A percentile compares a stretch with the other conserved stretches of the same genome.
phyloP scores from a whole-genome alignment of 164 flowering plant genomes.

The Warburgia ugandensis region DNA sequence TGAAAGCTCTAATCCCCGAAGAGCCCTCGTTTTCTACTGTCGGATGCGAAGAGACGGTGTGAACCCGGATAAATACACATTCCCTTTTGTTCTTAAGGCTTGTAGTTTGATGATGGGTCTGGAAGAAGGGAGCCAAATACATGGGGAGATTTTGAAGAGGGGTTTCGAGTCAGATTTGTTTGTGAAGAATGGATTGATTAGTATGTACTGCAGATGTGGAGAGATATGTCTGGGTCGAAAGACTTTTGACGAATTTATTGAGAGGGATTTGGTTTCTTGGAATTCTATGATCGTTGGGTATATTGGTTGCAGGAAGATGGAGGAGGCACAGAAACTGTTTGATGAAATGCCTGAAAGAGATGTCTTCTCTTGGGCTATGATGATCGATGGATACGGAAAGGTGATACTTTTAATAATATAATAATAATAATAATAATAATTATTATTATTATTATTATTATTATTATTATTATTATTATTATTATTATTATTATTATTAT shows the following conservation, averaged over 20 bases:
- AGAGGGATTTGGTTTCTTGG: slow-evolving; percentile 40
- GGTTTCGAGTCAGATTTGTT: slow-evolving; percentile 27
- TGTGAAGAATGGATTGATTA: slow-evolving; percentile 32
- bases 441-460: not conserved
- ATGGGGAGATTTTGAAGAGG: slow-evolving; percentile 30
- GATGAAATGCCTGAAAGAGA: slow-evolving; percentile 36
- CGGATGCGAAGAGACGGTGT: slow-evolving; percentile 17
- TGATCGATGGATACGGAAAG: slow-evolving; percentile 48
- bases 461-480: not conserved
- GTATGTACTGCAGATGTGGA: slow-evolving; percentile 33
- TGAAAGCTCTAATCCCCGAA: slow-evolving; percentile 15
- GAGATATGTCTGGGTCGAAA: slow-evolving; percentile 15
- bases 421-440: not conserved
- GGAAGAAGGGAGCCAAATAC: slow-evolving; percentile 25
- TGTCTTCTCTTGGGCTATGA: slow-evolving; percentile 35
- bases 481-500: not conserved
- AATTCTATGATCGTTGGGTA: slow-evolving; percentile 29
- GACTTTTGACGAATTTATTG: slow-evolving; percentile 23
- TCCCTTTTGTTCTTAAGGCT: slow-evolving; percentile 33
- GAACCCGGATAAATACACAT: slow-evolving; percentile 26
- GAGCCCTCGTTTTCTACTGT: slow-evolving; percentile 16
- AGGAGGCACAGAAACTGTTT: slow-evolving; percentile 26
- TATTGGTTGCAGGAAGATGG: slow-evolving; percentile 23
- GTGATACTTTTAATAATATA: slow-evolving; percentile 6
- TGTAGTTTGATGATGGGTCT: slow-evolving; percentile 23